Evolutionary conservation across 495 filamentous ascomycete genomes (phyloP), one percentile per base, ranked within the genome.

Genomic region (Glonium stellatum): DNA sequence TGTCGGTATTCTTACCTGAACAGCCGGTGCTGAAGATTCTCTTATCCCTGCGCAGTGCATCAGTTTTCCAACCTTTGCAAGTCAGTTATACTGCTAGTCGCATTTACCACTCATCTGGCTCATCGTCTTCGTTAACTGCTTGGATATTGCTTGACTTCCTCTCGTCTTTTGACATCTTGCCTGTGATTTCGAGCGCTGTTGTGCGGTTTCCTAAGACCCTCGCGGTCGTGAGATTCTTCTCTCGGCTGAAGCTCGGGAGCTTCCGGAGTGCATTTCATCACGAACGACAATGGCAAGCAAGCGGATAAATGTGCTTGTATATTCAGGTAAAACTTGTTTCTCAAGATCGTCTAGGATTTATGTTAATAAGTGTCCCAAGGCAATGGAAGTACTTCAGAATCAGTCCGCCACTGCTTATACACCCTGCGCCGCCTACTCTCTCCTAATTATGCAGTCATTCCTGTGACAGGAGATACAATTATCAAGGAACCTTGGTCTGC

Each of bases 1-100:
- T 51, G 13, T 27, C 47, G 12, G 47, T n/a, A 52, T 51, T 71
- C 77, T 59, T 76, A 96, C 93, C 82, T 71, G 92, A 81, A 66
- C 93, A 98, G 31, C 93, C 93, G 5, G 93, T 97, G 74, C 90
- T 96, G 76, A 89, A 93, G 69, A 98, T 98, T 67, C 93, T 82
- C 81, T 97, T 92, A 77, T 98, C 90, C 88, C 88, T 92, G 42
- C n/a, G n/a, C 36, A 35, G 23, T 47, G 3, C 55, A 55, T 72
- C 41, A 72, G 58, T 69, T 61, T 60, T 52, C 22, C 54, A 4
- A n/a, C 27, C 27, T 44, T 35, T 47, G 52, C 18, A 63, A 49
- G 10, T 19, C 39, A 42, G 1, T 3, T 44, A 44, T 44, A 31
- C 27, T 44, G 39, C 13, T 44, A 18, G 44, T 42, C 48, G 54